Evolutionary conservation across 2,329 filamentous ascomycete genomes (phyloP).

Genomic region (Fusarium udum): DNA sequence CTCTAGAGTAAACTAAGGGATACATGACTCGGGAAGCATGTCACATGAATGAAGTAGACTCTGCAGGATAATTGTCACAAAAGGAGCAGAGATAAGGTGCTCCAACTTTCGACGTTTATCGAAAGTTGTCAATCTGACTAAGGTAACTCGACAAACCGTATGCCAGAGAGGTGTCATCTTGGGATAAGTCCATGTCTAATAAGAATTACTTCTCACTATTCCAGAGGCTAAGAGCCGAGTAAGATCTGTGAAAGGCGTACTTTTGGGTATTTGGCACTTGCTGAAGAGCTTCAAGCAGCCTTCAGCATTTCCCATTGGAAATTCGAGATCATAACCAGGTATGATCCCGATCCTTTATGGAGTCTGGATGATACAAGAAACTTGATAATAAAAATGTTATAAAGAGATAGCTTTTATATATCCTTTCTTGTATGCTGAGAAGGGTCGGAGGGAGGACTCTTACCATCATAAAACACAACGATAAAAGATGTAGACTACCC

Average conservation of each 20-base stretch:
- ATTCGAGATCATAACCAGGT: background rate
- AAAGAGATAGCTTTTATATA: rapidly evolving
- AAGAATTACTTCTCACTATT: rapidly evolving
- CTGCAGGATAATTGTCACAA: rapidly evolving
- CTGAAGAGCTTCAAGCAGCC: background rate
- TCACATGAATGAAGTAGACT: background rate
- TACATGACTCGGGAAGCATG: rapidly evolving
- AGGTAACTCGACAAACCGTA: background rate
- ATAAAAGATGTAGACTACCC: background rate
- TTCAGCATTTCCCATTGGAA: too few species aligned
- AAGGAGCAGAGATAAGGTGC: background rate
- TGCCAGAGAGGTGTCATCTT: background rate
- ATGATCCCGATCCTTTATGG: background rate
- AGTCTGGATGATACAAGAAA: rapidly evolving
- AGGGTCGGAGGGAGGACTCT: too few species aligned
- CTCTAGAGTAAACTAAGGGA: rapidly evolving
- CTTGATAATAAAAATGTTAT: rapidly evolving
- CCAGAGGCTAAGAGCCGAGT: rapidly evolving
- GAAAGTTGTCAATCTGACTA: background rate
- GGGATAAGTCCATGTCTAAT: rapidly evolving
- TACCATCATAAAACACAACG: background rate
- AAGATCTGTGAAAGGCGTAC: too few species aligned
- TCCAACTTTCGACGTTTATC: rapidly evolving
- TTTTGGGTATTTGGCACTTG: too few species aligned
- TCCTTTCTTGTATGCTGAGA: background rate